Conservation (phyloP, 176 grass and related monocot species). For the Elaeis guineensis region DNA sequence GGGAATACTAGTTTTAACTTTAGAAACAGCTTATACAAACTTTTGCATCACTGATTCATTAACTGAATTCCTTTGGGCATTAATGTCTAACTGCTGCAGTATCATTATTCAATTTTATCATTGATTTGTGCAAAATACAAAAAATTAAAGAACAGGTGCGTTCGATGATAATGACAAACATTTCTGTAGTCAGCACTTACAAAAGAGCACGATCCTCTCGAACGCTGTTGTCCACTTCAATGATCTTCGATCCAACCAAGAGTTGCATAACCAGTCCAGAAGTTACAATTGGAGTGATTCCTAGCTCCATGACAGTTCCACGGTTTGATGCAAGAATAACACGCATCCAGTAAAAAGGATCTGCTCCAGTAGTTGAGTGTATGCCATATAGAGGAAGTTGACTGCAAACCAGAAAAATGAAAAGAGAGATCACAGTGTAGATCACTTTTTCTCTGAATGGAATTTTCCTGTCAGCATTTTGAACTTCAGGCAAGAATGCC, state of each 20-base stretch:
- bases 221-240: conserved; percentile 7
- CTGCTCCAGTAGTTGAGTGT: conserved; percentile 8
- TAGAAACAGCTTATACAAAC: too few relatives aligned
- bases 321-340: conserved; percentile 10
- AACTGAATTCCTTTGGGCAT: too few relatives aligned
- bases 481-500: conserved; percentile 11
- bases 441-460: conserved; percentile 9
- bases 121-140: too few relatives aligned
- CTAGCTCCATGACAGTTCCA: conserved; percentile 10
- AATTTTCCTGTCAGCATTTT: conserved; percentile 6
- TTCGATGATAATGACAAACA: too few relatives aligned
- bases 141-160: too few relatives aligned
- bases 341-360: conserved; percentile 13
- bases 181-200: neutral
- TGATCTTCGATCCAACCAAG: neutral
- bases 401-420: conserved; percentile 13
- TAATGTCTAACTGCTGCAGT: too few relatives aligned
- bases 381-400: conserved; percentile 9
- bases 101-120: too few relatives aligned
- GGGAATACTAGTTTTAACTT: too few relatives aligned
- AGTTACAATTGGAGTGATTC: conserved; percentile 8
- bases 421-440: conserved; percentile 4
- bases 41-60: too few relatives aligned
- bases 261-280: conserved; percentile 12
- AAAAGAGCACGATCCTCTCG: conserved; percentile 8